Evolutionary conservation across 495 filamentous ascomycete genomes (phyloP), one percentile per base, ranked within the genome.

Genomic region (Acidomyces sp.): DNA sequence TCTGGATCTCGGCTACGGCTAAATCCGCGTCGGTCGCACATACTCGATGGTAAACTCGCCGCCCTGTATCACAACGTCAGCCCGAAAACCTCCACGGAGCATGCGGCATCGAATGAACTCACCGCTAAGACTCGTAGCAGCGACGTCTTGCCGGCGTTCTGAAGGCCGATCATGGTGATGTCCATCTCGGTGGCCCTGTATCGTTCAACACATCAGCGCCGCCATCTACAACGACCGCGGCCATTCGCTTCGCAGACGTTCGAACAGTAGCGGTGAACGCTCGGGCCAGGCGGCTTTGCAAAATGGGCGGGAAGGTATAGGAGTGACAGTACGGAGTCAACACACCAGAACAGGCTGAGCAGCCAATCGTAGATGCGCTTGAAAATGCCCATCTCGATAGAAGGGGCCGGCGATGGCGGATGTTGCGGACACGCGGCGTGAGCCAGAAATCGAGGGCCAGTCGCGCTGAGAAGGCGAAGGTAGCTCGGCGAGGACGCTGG

Each of bases 41-140:
- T 86, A 97, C 90, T 97, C 90, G 63, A 94, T 78, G 26, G 90
- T 95, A 67, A 97, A 97, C 66, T 97, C 90, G 55, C 86, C 90
- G 55, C 90, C 90, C 88, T 96, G 52, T 48, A 43, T 6, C 13
- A 46, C 30, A 30, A 17, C 3, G 27, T 55, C 34, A 55, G 52
- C 39, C 28, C 39, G 39, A 32, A 49, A 41, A 54, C 48, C 38
- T 22, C 39, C 37, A 32, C 33, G 21, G 52, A 49, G 15, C 24
- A 46, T 38, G 40, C 40, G 53, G 35, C 12, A 24, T 13, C 30
- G 22, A 27, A 24, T 22, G 44, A 16, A 68, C 81, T 68, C 75
- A 97, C 90, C 65, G 90, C 86, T 45, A 97, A 66, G 43, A 97
- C 90, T 39, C 88, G 74, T 59, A 96, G 69, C 57, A 97, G 62